These are phyloP conservation scores for Leucaena leucocephala DNA, from an alignment of 306 rosid genomes.

Conservation along the genomic window DNA sequence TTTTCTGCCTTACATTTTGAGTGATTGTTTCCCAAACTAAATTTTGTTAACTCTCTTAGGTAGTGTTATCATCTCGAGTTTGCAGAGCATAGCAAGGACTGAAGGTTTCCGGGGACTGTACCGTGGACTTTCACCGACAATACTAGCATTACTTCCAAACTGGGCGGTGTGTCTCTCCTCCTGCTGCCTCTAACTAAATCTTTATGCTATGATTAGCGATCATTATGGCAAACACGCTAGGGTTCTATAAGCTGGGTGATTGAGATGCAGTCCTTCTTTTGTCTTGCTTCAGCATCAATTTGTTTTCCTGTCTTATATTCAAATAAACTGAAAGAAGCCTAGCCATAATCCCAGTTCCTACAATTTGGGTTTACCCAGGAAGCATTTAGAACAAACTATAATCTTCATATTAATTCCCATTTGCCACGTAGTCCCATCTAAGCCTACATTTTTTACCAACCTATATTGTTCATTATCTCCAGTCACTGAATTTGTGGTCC, in stretches of 20 bases:
- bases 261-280: slow-evolving; percentile 20
- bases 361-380: slow-evolving; percentile 17
- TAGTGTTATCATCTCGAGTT: slow-evolving; percentile 75
- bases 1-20: neutral
- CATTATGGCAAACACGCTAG: slow-evolving; percentile 12
- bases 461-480: neutral
- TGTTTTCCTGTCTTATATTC: neutral
- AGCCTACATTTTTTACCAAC: slow-evolving; percentile 22
- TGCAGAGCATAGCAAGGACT: slow-evolving; percentile 67
- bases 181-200: slow-evolving; percentile 18
- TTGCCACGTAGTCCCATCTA: slow-evolving; percentile 6
- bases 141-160: slow-evolving; percentile 90
- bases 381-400: neutral
- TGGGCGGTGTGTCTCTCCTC: slow-evolving; percentile 85
- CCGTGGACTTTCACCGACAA: slow-evolving; percentile 94
- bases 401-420: slow-evolving; percentile 12
- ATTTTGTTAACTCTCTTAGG: slow-evolving; percentile 51
- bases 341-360: neutral
- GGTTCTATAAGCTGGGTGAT: slow-evolving; percentile 17
- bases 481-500: neutral
- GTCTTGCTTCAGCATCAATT: slow-evolving; percentile 20
- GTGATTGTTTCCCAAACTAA: slow-evolving; percentile 30
- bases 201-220: slow-evolving; percentile 14
- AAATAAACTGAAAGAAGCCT: slow-evolving; percentile 2
- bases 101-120: slow-evolving; percentile 93